Evolutionary conservation across 2,329 filamentous ascomycete genomes (phyloP).

Genomic region (Periglandula ipomoeae): DNA sequence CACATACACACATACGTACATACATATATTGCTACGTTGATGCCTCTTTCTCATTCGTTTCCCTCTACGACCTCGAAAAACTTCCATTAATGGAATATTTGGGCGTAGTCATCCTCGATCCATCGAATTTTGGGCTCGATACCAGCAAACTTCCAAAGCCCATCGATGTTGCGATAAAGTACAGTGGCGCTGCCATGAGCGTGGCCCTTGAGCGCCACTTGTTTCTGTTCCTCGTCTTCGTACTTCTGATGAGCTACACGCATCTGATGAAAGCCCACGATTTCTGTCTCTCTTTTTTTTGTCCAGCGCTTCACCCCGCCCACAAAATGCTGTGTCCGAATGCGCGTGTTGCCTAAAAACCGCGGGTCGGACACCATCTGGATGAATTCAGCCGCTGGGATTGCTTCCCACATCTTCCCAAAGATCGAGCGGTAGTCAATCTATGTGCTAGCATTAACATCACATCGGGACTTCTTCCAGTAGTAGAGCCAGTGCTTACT

Average conservation of each 20-base stretch:
- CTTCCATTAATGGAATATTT: no score
- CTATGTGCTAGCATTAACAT: conserved; percentile 5
- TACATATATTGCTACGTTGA: no score
- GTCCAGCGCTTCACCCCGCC: conserved; percentile 43
- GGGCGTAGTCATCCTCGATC: conserved; percentile 31
- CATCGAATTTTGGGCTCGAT: conserved; percentile 43
- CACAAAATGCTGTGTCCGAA: conserved; percentile 50
- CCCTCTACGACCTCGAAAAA: no score
- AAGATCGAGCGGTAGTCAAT: conserved; percentile 29
- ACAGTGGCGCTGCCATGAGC: conserved; percentile 44
- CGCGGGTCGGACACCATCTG: conserved; percentile 39
- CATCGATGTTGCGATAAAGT: conserved; percentile 48
- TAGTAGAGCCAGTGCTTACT: background rate
- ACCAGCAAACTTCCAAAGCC: conserved; percentile 49
- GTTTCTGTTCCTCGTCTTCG: conserved; percentile 33
- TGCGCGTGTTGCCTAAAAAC: conserved; percentile 43
- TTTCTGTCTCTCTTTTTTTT: conserved; percentile 36
- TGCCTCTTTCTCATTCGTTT: no score
- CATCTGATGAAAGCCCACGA: conserved; percentile 46
- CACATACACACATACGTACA: no score
- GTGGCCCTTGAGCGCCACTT: conserved; percentile 44
- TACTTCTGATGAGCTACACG: conserved; percentile 50
- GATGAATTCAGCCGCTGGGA: conserved; percentile 45
- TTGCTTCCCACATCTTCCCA: conserved; percentile 44
- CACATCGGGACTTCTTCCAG: background rate